A percentile compares a stretch with the other conserved stretches of the same genome.
Conservation (phyloP, 192 early-diverging fungal species). For the Mortierella alpina region DNA sequence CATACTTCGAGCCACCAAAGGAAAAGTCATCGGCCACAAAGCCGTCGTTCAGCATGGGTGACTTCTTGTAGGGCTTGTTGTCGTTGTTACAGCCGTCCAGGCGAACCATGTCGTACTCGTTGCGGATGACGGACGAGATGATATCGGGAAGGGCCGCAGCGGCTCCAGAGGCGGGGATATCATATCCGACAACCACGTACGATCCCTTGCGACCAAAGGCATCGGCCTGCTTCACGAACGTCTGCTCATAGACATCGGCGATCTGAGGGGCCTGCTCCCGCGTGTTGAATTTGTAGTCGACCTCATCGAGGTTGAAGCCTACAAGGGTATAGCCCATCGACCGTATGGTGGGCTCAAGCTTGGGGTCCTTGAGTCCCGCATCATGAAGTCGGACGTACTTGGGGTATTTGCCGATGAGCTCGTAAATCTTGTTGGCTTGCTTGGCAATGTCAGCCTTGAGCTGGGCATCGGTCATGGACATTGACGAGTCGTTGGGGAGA, state of each 20-base stretch:
- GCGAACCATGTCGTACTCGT: slow-evolving; percentile 64
- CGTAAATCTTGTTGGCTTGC: slow-evolving; percentile 55
- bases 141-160: slow-evolving; percentile 58
- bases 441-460: slow-evolving; percentile 58
- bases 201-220: slow-evolving; percentile 60
- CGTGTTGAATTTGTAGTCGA: slow-evolving; percentile 59
- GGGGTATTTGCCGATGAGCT: slow-evolving; percentile 60
- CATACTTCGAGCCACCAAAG: slow-evolving; percentile 56
- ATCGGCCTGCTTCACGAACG: slow-evolving; percentile 58
- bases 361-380: slow-evolving; percentile 51
- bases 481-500: slow-evolving; percentile 58
- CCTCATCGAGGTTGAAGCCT: slow-evolving; percentile 59
- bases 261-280: slow-evolving; percentile 57
- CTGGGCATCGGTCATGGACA: slow-evolving; percentile 54
- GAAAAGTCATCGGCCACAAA: slow-evolving; percentile 59
- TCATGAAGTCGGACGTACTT: slow-evolving; percentile 64
- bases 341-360: slow-evolving; percentile 56
- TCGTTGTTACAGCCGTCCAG: slow-evolving; percentile 66
- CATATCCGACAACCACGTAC: slow-evolving; percentile 60
- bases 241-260: slow-evolving; percentile 51
- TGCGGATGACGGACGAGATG: slow-evolving; percentile 51
- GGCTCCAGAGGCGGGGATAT: slow-evolving; percentile 62
- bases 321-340: slow-evolving; percentile 59
- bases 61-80: slow-evolving; percentile 57
- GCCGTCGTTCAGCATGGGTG: slow-evolving; percentile 38